A percentile compares a stretch with the other conserved stretches of the same genome.
Evolutionary conservation across 306 rosid species (phyloP).

Genomic region (Dalbergia cultrata): DNA sequence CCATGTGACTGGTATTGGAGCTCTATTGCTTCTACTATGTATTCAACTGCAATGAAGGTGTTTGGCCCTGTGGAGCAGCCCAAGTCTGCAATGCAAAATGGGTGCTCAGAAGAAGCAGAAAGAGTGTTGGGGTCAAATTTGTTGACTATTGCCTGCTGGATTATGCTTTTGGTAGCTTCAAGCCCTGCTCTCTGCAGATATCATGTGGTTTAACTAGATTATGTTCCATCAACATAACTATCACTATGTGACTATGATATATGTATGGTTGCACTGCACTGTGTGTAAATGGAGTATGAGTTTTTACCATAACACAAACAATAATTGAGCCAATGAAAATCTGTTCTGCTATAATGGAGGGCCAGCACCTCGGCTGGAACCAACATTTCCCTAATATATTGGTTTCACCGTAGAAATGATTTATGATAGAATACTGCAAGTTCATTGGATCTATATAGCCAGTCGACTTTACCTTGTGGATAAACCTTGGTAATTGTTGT

Average conservation of each 20-base stretch:
- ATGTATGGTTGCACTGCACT: too few species aligned
- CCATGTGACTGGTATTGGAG: conserved; percentile 32
- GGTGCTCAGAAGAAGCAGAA: conserved; percentile 1
- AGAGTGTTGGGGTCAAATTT: conserved; percentile 26
- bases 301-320: neutral
- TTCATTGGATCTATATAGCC: too few species aligned
- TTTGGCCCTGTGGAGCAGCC: conserved; percentile 53
- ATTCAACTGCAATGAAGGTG: conserved; percentile 37
- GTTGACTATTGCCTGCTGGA: conserved; percentile 37
- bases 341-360: neutral
- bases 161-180: conserved; percentile 37
- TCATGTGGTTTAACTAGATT: neutral
- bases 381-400: too few species aligned
- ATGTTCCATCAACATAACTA: neutral
- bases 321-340: neutral
- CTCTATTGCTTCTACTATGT: conserved; percentile 42
- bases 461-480: too few species aligned
- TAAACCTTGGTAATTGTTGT: too few species aligned
- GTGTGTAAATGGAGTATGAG: too few species aligned
- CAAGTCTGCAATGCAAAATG: conserved; percentile 45
- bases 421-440: too few species aligned
- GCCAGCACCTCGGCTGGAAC: too few species aligned
- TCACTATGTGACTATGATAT: neutral
- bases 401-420: too few species aligned
- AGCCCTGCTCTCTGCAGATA: conserved; percentile 44